Percentiles rank a stretch among this genome's conserved stretches.
Conservation (phyloP, 495 filamentous ascomycete genomes). For the Aspergillus ellipticus region DNA sequence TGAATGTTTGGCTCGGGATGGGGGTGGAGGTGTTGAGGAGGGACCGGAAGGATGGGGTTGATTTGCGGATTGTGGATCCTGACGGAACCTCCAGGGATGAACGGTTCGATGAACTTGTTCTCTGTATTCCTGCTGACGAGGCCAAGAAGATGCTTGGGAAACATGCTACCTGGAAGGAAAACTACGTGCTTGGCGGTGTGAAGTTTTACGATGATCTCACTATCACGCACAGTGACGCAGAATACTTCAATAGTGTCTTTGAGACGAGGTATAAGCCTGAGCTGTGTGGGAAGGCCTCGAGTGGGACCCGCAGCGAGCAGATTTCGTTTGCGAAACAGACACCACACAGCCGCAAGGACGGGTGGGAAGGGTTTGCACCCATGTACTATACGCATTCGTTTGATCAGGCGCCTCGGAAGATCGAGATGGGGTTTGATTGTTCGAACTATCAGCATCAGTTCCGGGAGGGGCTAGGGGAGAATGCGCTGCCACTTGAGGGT, state of each 20-base stretch:
- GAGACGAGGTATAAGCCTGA: constrained; percentile 61
- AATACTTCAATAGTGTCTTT: constrained; percentile 74
- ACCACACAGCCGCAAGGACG: constrained; percentile 28
- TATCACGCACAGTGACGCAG: constrained; percentile 72
- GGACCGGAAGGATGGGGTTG: constrained; percentile 50
- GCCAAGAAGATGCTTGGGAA: constrained; percentile 61
- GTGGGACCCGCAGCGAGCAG: constrained; percentile 43
- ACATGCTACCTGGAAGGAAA: constrained; percentile 61
- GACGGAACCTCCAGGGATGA: constrained; percentile 22
- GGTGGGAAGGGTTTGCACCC: constrained; percentile 57
- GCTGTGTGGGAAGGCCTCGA: constrained; percentile 47
- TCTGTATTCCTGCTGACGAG: constrained; percentile 68
- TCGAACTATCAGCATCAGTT: constrained; percentile 85
- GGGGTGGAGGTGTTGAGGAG: constrained; percentile 58
- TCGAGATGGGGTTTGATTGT: constrained; percentile 87
- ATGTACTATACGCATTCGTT: constrained; percentile 84
- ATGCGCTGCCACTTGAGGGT: constrained; percentile 37
- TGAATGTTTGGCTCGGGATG: constrained; percentile 60
- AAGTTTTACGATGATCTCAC: constrained; percentile 81
- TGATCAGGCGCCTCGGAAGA: constrained; percentile 56
- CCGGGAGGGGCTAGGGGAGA: constrained; percentile 43
- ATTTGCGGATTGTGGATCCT: constrained; percentile 18
- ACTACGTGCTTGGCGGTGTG: constrained; percentile 65
- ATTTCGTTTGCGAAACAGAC: constrained; percentile 50
- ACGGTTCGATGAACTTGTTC: constrained; percentile 67